Conservation (phyloP, 2,329 filamentous ascomycete genomes). For the Cladosporium cucumerinum region DNA sequence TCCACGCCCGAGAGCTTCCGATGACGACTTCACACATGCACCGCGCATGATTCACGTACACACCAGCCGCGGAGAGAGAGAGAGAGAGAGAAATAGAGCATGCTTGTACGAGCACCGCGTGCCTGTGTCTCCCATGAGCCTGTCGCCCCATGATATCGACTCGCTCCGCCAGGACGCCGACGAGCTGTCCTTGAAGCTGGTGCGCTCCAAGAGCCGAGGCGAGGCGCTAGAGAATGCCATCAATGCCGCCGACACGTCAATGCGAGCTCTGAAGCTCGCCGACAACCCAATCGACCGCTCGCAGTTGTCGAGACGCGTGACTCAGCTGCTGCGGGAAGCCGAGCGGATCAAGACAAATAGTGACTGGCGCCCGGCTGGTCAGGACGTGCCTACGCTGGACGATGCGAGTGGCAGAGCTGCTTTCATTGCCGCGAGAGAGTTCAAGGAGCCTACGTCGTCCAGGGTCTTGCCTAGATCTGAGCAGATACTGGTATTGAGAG, state of each 20-base stretch:
- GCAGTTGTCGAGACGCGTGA: constrained; percentile 66
- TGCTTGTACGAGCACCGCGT: not conserved
- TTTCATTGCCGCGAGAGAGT: constrained; percentile 30
- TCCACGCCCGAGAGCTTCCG: not conserved
- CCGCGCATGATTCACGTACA: not conserved
- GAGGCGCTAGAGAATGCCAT: constrained; percentile 45
- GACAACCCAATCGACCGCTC: constrained; percentile 60
- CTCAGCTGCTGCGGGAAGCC: constrained; percentile 64
- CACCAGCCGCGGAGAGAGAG: not conserved
- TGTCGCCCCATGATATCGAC: constrained; percentile 20
- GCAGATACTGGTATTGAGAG: constrained; percentile 70
- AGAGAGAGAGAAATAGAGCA: no score
- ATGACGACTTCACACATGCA: constrained; percentile 7
- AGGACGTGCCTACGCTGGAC: not conserved
- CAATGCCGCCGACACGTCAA: constrained; percentile 73
- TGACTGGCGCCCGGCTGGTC: constrained; percentile 26
- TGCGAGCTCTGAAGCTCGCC: constrained; percentile 67
- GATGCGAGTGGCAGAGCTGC: constrained; percentile 12
- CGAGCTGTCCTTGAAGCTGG: constrained; percentile 22
- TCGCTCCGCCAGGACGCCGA: constrained; percentile 25
- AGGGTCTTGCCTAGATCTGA: constrained; percentile 66
- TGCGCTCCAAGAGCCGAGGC: constrained; percentile 23
- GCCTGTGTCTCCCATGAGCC: constrained; percentile 18
- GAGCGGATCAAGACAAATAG: constrained; percentile 65
- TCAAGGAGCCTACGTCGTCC: constrained; percentile 55